Evolutionary conservation across 2,329 filamentous ascomycete genomes (phyloP).

Genomic region (Diaporthe vexans): DNA sequence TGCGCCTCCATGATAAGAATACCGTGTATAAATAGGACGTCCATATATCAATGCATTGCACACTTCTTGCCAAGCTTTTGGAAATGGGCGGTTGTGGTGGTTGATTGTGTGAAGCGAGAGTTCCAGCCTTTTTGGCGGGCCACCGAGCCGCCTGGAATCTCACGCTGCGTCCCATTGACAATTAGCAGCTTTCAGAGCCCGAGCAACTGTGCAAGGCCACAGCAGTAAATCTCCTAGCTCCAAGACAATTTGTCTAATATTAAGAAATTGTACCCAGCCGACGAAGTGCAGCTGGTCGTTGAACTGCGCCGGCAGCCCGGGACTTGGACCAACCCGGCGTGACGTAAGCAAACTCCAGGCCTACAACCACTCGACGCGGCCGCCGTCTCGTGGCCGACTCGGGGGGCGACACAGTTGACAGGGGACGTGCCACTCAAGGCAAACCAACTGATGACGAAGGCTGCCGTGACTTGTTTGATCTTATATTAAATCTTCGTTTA

Average conservation of each 20-base stretch:
- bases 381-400: constrained; percentile 22
- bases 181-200: too few relatives aligned
- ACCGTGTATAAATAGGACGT: constrained; percentile 42
- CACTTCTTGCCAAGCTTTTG: constrained; percentile 11
- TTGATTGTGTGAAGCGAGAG: neutral
- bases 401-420: constrained; percentile 14
- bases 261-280: neutral
- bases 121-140: neutral
- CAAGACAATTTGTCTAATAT: neutral
- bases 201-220: neutral
- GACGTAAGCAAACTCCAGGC: constrained; percentile 32
- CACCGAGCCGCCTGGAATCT: neutral
- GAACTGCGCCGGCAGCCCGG: neutral
- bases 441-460: constrained; percentile 23
- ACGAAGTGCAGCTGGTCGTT: neutral
- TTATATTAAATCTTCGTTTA: neutral
- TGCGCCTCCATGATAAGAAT: constrained; percentile 40
- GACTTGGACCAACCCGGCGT: neutral
- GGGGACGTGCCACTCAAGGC: constrained; percentile 21
- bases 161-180: too few relatives aligned
- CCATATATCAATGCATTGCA: constrained; percentile 37
- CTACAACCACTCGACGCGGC: constrained; percentile 27
- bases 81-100: too few relatives aligned
- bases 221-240: too few relatives aligned
- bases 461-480: neutral